Percentiles rank a stretch among this genome's conserved stretches.
phyloP scores from a whole-genome alignment of 352 stramenopile species.

The Discostella stelligera region DNA sequence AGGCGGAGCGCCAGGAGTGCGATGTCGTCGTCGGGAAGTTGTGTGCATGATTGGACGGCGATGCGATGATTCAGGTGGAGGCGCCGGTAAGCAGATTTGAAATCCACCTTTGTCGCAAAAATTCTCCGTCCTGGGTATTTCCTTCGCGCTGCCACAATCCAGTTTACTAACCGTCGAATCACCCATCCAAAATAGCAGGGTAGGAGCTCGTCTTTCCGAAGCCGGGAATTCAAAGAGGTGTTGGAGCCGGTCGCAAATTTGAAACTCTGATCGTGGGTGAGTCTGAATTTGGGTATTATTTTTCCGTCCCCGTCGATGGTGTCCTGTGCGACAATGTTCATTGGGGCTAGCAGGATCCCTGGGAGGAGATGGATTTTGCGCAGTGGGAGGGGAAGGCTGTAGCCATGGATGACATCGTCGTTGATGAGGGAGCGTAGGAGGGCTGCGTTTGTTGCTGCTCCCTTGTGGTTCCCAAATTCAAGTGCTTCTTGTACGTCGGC shows the following conservation, averaged over 20 bases:
- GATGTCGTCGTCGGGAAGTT: too few species aligned
- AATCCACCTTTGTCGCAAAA: too few species aligned
- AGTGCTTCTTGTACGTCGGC: not conserved
- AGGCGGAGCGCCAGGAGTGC: too few species aligned
- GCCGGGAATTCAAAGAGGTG: too few species aligned
- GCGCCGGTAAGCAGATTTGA: too few species aligned
- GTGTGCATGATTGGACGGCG: not conserved
- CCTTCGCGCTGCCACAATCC: too few species aligned
- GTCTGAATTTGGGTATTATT: not conserved
- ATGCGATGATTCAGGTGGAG: not conserved
- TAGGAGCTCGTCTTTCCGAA: not conserved
- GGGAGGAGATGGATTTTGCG: not conserved
- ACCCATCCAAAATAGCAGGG: not conserved
- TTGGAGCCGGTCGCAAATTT: not conserved
- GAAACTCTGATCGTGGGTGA: not conserved
- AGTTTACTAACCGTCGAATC: too few species aligned
- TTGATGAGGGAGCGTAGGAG: not conserved
- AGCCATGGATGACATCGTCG: not conserved
- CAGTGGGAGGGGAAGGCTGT: not conserved
- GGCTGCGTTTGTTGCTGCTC: not conserved
- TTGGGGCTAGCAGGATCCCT: too few species aligned
- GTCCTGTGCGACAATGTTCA: not conserved
- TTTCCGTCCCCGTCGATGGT: not conserved
- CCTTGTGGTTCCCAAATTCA: not conserved
- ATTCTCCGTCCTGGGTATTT: too few species aligned